Base-by-base conservation (phyloP, 2,329 filamentous ascomycete genomes). In the Colletotrichum gigasporum region DNA sequence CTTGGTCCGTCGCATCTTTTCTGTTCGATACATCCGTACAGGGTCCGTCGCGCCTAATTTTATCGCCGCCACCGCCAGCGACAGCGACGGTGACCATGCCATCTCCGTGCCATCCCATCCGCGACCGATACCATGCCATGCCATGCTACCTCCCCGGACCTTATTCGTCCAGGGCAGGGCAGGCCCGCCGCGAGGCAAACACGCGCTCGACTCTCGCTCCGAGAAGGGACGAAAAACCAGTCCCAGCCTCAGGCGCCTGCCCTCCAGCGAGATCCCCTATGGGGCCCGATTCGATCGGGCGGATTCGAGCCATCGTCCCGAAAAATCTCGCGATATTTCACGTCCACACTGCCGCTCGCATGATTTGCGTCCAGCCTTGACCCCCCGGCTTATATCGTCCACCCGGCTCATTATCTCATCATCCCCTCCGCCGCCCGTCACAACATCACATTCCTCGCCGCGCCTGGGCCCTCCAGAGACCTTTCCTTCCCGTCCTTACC, bases 251-350 rank as follows among this genome's bases (percentile, higher is more conserved):
- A 63, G 45, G 45, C 50, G 34, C n/a, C 45, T 18, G 35, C 20
- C 28, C 35, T 30, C 34, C 32, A 45, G 16, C 18, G 12, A 51
- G 42, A 62, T 61, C 34, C n/a, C 47, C 39, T 48, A 54, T 54
- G 26, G 61, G 61, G 18, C n/a, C 48, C 57, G 35, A 54, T 64
- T 42, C 48, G 50, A 47, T 55, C 22, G 62, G 62, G 50, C 48
- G 62, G 42, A 45, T 65, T 62, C 57, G 28, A 65, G 50, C 56
- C 48, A 65, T 37, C 48, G 42, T 62, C 42, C 62, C 59, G 58
- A 51, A 65, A 63, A 65, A 63, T 64, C 58, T 65, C 51, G 63
- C 59, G 63, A 65, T 55, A 39, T 16, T 22, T 37, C 56, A 55
- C 24, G 35, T 55, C 50, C 37, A 61, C 35, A 32, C 44, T 42